Percentiles rank a stretch among this genome's conserved stretches.
These are phyloP conservation scores for Kodamaea kakaduensis DNA, from an alignment of 805 yeast species.

Conservation along the genomic window DNA sequence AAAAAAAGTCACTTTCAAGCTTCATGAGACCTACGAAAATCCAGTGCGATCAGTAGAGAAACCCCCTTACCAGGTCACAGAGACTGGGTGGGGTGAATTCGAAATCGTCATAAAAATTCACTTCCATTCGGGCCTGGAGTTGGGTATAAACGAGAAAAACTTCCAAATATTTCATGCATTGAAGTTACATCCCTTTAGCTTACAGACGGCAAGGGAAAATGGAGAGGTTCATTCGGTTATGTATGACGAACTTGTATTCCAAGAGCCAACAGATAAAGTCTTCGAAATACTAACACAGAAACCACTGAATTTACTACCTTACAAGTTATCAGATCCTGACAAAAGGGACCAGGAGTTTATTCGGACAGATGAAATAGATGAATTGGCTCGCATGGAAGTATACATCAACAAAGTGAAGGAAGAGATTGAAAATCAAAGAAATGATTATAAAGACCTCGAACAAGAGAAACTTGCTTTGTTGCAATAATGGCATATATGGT, in stretches of 20 bases:
- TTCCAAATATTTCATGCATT: slow-evolving; percentile 82
- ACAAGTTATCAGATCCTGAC: slow-evolving; percentile 28
- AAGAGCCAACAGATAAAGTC: slow-evolving; percentile 89
- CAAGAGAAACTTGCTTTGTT: slow-evolving; percentile 38
- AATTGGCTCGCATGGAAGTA: slow-evolving; percentile 38
- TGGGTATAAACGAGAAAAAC: slow-evolving; percentile 70
- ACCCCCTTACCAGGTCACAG: slow-evolving; percentile 94
- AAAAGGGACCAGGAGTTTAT: slow-evolving; percentile 40
- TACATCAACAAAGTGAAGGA: slow-evolving; percentile 35
- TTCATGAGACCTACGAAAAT: slow-evolving; percentile 90
- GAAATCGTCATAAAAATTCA: slow-evolving; percentile 85
- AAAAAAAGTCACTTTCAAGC: slow-evolving; percentile 87
- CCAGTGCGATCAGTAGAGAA: slow-evolving; percentile 80
- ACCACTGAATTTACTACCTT: slow-evolving; percentile 57
- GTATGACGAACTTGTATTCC: slow-evolving; percentile 90
- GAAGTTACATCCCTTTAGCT: slow-evolving; percentile 83
- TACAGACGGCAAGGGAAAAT: slow-evolving; percentile 33
- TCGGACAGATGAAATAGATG: slow-evolving; percentile 39
- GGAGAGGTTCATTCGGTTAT: slow-evolving; percentile 44
- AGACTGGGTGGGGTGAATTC: slow-evolving; percentile 99
- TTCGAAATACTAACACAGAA: slow-evolving; percentile 70
- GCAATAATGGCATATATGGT: slow-evolving; percentile 20
- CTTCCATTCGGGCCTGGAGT: slow-evolving; percentile 72
- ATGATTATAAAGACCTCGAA: slow-evolving; percentile 38
- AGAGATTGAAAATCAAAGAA: slow-evolving; percentile 39